These are phyloP conservation scores for Penicillium griseofulvum DNA, from an alignment of 2,329 filamentous ascomycete genomes.

Conservation along the genomic window DNA sequence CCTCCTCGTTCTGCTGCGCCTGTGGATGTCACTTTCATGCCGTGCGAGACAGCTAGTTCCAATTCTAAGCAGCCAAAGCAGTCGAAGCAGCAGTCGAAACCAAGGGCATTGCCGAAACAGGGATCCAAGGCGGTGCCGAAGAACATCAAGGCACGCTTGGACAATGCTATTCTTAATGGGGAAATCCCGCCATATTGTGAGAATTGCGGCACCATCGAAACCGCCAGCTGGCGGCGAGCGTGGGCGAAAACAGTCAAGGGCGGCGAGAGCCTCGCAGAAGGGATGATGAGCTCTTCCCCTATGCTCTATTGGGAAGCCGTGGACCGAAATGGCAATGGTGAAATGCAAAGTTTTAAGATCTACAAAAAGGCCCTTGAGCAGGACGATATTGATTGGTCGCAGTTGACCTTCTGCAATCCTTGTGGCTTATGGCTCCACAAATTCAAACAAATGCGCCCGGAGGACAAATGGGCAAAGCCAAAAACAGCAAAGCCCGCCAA, in stretches of 20 bases:
- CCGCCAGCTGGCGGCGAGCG: constrained; percentile 91
- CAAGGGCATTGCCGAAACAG: constrained; percentile 35
- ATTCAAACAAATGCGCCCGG: constrained; percentile 77
- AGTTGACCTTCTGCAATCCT: constrained; percentile 84
- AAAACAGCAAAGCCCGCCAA: constrained; percentile 34
- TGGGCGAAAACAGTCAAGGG: constrained; percentile 76
- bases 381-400: constrained; percentile 68
- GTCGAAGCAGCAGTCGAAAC: constrained; percentile 30
- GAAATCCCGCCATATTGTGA: constrained; percentile 84
- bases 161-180: constrained; percentile 67
- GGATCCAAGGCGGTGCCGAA: constrained; percentile 64
- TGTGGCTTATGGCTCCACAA: constrained; percentile 96
- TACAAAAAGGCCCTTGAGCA: constrained; percentile 70
- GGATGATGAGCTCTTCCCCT: constrained; percentile 68
- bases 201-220: constrained; percentile 94
- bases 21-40: constrained; percentile 44
- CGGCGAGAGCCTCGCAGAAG: constrained; percentile 66
- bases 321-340: constrained; percentile 61
- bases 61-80: not conserved
- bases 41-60: constrained; percentile 29
- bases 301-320: constrained; percentile 72
- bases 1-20: constrained; percentile 34
- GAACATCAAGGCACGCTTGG: constrained; percentile 56
- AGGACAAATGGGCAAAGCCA: constrained; percentile 73
- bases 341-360: constrained; percentile 64